Conservation (phyloP, 1,139 yeast genomes). For the Magnusiomyces clavatus region DNA sequence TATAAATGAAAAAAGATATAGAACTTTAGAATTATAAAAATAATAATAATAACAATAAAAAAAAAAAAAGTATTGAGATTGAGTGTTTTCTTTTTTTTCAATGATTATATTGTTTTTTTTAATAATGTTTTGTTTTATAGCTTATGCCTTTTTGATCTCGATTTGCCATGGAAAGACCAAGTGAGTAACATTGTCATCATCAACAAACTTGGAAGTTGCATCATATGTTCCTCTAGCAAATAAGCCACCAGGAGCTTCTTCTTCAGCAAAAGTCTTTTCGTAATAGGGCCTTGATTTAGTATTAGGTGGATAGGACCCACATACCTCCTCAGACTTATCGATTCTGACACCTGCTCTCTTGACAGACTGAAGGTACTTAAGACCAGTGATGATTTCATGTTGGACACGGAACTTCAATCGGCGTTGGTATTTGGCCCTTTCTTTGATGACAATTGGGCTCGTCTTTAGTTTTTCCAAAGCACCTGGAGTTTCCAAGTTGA, state of each 20-base stretch:
- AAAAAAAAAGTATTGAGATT: too few species aligned
- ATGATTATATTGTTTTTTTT: too few species aligned
- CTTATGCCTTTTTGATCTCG: constrained; percentile 51
- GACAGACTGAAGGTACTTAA: constrained; percentile 75
- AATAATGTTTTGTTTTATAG: too few species aligned
- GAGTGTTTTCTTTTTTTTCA: too few species aligned
- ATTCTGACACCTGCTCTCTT: constrained; percentile 84
- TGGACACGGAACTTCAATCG: constrained; percentile 76
- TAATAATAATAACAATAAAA: too few species aligned
- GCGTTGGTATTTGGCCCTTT: constrained; percentile 66
- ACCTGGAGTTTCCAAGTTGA: constrained; percentile 50
- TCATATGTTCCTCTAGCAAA: constrained; percentile 81
- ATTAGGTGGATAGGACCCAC: constrained; percentile 87
- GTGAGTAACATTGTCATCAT: constrained; percentile 76
- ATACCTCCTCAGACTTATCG: constrained; percentile 78
- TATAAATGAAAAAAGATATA: too few species aligned
- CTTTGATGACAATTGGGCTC: constrained; percentile 67
- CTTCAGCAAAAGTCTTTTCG: constrained; percentile 64
- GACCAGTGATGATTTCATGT: constrained; percentile 86
- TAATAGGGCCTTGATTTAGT: constrained; percentile 78
- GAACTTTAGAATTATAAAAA: too few species aligned
- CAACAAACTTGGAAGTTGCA: constrained; percentile 75
- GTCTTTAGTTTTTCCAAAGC: constrained; percentile 37
- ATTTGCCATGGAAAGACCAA: constrained; percentile 81
- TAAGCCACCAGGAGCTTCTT: constrained; percentile 88